Conservation (phyloP, 495 filamentous ascomycete genomes). For the Penicillium manginii region DNA sequence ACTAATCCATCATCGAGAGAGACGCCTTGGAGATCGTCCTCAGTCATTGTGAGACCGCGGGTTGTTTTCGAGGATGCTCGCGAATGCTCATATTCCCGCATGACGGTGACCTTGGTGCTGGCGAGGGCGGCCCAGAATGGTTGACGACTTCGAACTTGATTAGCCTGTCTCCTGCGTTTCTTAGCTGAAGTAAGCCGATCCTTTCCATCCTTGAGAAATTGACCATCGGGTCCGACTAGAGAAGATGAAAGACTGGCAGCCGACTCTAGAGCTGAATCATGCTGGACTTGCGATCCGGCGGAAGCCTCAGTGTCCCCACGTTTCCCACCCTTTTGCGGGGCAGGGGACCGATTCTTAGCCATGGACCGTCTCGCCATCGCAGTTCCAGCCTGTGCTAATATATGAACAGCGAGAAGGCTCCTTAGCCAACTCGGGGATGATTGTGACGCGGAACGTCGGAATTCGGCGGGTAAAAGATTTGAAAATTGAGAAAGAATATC, state of each 20-base stretch:
- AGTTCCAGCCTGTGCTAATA: conserved; percentile 75
- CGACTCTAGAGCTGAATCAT: conserved; percentile 50
- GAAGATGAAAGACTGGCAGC: conserved; percentile 51
- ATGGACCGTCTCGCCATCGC: conserved; percentile 58
- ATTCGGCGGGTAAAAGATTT: conserved; percentile 46
- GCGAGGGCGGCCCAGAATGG: conserved; percentile 94
- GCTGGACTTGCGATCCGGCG: conserved; percentile 50
- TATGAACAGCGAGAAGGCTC: conserved; percentile 78
- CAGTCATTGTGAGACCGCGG: conserved; percentile 69
- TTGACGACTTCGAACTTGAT: conserved; percentile 84
- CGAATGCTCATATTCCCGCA: conserved; percentile 89
- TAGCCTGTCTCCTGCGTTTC: conserved; percentile 86
- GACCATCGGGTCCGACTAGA: conserved; percentile 53
- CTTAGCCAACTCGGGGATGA: conserved; percentile 62
- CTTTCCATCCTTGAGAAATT: conserved; percentile 57
- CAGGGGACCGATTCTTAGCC: conserved; percentile 52
- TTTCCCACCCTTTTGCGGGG: conserved; percentile 47
- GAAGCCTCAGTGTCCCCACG: conserved; percentile 62
- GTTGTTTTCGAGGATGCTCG: conserved; percentile 74
- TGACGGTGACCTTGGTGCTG: conserved; percentile 90
- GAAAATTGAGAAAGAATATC: conserved; percentile 50
- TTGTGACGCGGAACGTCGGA: conserved; percentile 45
- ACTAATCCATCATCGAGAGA: conserved; percentile 79
- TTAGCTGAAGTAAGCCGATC: conserved; percentile 66
- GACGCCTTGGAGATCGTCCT: conserved; percentile 80